A percentile compares a stretch with the other conserved stretches of the same genome.
Evolutionary conservation across 2,329 filamentous ascomycete genomes (phyloP).

Genomic region (Proliferodiscus dingleyae): DNA sequence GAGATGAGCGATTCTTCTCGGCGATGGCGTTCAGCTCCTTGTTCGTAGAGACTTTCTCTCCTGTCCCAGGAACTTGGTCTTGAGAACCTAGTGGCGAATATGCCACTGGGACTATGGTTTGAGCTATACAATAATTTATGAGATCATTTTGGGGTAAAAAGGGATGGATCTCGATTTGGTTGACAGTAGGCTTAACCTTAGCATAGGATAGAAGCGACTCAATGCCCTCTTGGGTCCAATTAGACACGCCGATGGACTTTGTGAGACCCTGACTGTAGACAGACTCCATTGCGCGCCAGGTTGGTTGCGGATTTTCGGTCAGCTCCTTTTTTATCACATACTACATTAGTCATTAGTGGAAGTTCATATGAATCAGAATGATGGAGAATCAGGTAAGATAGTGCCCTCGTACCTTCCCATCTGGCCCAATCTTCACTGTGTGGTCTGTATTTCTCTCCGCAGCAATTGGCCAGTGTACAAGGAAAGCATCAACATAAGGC

Average conservation of each 20-base stretch:
- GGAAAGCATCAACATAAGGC: conserved; percentile 74
- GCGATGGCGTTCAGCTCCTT: conserved; percentile 56
- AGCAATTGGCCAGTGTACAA: conserved; percentile 79
- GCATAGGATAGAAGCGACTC: conserved; percentile 46
- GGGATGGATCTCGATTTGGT: conserved; percentile 67
- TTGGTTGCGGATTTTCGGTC: conserved; percentile 59
- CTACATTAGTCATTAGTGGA: conserved; percentile 24
- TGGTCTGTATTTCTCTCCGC: conserved; percentile 73
- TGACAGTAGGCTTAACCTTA: conserved; percentile 44
- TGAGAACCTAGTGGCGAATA: conserved; percentile 66
- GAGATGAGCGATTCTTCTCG: conserved; percentile 56
- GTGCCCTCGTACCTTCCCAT: conserved; percentile 42
- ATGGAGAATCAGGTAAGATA: neutral
- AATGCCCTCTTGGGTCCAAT: conserved; percentile 51
- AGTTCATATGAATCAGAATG: conserved; percentile 7
- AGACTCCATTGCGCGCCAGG: conserved; percentile 73
- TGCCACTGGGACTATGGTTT: conserved; percentile 67
- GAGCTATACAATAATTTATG: conserved; percentile 61
- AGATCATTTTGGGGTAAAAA: conserved; percentile 68
- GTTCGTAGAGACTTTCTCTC: conserved; percentile 62
- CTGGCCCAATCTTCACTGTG: conserved; percentile 46
- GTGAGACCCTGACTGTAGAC: conserved; percentile 56
- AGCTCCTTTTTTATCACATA: conserved; percentile 60
- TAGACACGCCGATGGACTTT: conserved; percentile 55
- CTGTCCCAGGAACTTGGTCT: conserved; percentile 58